Conservation (phyloP, 352 stramenopile genomes). For the Globisporangium mamillatum region DNA sequence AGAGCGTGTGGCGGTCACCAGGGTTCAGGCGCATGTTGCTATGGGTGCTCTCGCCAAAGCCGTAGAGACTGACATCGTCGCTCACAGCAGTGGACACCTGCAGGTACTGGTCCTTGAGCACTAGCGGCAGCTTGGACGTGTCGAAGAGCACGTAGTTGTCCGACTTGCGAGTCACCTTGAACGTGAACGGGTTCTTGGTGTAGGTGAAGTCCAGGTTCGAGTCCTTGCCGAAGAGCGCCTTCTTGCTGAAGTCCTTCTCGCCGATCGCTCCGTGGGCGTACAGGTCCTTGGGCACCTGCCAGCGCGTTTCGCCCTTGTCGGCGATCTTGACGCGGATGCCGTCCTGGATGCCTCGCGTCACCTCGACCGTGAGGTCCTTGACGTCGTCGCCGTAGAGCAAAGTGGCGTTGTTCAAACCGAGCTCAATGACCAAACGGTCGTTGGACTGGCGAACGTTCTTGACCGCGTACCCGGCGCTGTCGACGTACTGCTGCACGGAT, state of each 20-base stretch:
- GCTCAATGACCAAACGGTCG: conserved; percentile 21
- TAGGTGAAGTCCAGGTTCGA: conserved; percentile 28
- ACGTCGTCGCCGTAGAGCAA: conserved; percentile 33
- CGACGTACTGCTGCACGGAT: conserved; percentile 22
- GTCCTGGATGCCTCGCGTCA: conserved; percentile 20
- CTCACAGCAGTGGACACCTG: conserved; percentile 39
- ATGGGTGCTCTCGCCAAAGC: conserved; percentile 46
- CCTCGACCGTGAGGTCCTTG: conserved; percentile 39
- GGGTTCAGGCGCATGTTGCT: conserved; percentile 25
- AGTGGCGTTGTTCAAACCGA: conserved; percentile 22
- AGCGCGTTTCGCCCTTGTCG: conserved; percentile 21
- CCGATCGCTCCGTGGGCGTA: conserved; percentile 11
- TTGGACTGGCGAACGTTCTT: conserved; percentile 19
- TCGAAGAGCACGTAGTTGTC: conserved; percentile 45
- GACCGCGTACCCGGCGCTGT: conserved; percentile 27
- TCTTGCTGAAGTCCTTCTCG: conserved; percentile 11
- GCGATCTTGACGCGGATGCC: conserved; percentile 26
- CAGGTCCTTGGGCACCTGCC: conserved; percentile 21
- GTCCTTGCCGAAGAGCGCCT: conserved; percentile 12
- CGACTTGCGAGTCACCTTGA: conserved; percentile 32
- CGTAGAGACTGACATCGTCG: conserved; percentile 32
- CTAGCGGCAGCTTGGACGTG: conserved; percentile 32
- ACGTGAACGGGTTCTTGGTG: conserved; percentile 36
- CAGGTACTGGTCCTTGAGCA: conserved; percentile 55
- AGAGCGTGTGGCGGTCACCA: conserved; percentile 50